These are phyloP conservation scores for Starmera amethionina DNA, from an alignment of 805 yeast species.

Conservation along the genomic window DNA sequence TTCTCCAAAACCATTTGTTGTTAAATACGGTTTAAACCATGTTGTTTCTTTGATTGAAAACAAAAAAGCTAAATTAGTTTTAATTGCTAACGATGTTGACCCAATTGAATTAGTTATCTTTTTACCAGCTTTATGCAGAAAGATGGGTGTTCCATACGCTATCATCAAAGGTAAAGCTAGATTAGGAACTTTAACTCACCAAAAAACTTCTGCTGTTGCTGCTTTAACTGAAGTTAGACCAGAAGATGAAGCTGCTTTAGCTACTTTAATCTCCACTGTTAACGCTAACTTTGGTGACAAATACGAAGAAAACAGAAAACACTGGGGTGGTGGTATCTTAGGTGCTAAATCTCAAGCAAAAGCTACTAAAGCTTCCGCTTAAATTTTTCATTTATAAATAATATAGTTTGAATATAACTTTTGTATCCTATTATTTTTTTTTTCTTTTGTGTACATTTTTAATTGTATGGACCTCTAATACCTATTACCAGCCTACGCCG, in stretches of 20 bases:
- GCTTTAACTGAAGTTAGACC: conserved; percentile 92
- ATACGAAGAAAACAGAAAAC: conserved; percentile 93
- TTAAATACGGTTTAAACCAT: conserved; percentile 98
- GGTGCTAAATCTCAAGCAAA: conserved; percentile 83
- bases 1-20: conserved; percentile 92
- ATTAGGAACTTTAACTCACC: conserved; percentile 94
- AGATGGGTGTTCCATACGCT: conserved; percentile 99
- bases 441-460: no score
- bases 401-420: no score
- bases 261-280: conserved; percentile 86
- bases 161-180: conserved; percentile 98
- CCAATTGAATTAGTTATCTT: conserved; percentile 96
- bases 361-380: neutral
- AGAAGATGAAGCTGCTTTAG: conserved; percentile 92
- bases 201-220: conserved; percentile 95
- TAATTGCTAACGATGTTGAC: conserved; percentile 98
- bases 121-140: conserved; percentile 98
- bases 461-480: no score
- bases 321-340: conserved; percentile 99
- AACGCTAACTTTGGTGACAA: conserved; percentile 89
- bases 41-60: conserved; percentile 94
- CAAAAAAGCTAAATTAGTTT: conserved; percentile 96
- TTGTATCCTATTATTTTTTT: no score
- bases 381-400: neutral
- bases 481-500: no score